These are phyloP conservation scores for Prunella vulgaris DNA, from an alignment of 257 asterid genomes.

Conservation along the genomic window DNA sequence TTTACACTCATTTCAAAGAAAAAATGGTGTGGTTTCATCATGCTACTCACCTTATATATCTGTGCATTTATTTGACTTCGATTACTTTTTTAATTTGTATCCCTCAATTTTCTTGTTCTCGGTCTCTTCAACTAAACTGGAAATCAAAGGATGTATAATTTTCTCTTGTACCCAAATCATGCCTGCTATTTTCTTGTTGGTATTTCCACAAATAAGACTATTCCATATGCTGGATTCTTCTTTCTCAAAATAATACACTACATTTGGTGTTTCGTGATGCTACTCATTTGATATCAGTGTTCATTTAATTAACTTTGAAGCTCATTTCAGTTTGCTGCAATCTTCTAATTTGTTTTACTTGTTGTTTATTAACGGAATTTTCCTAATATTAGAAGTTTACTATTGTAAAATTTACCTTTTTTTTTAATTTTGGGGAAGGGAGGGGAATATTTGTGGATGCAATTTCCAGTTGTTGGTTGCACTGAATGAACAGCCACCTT, in stretches of 20 bases:
- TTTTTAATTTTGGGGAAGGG: no score
- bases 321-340: background rate
- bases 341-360: background rate
- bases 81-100: background rate
- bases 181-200: background rate
- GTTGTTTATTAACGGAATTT: background rate
- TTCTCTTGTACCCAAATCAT: background rate
- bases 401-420: background rate
- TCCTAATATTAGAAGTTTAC: background rate
- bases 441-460: background rate
- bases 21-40: background rate
- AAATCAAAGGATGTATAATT: background rate
- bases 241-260: background rate
- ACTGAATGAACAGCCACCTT: background rate
- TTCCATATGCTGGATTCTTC: background rate
- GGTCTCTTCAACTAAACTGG: background rate
- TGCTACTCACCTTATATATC: background rate
- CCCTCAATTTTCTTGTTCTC: background rate
- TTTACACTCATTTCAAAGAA: background rate
- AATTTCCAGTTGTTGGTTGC: background rate
- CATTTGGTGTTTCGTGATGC: background rate
- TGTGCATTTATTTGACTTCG: background rate
- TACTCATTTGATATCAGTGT: background rate
- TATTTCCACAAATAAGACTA: background rate
- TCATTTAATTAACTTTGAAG: background rate